Evolutionary conservation across 2,329 filamentous ascomycete genomes (phyloP).

Genomic region (Cytospora mali): DNA sequence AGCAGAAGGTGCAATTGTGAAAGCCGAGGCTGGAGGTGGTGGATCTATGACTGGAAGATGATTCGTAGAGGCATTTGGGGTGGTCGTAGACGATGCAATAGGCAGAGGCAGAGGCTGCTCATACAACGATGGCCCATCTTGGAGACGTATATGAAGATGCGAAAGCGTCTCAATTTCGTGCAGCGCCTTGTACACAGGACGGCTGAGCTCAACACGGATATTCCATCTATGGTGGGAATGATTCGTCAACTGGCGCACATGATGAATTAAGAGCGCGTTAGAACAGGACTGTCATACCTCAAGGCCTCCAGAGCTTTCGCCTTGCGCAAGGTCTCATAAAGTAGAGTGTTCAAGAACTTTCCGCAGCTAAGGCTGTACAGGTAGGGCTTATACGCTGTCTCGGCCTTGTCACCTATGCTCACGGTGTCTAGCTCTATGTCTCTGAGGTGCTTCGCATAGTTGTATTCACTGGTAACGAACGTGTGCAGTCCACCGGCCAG

Average conservation of each 20-base stretch:
- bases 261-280: not conserved
- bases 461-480: slow-evolving; percentile 64
- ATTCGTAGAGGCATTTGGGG: slow-evolving; percentile 27
- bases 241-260: slow-evolving; percentile 16
- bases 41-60: slow-evolving; percentile 25
- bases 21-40: slow-evolving; percentile 28
- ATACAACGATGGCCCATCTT: slow-evolving; percentile 59
- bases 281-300: slow-evolving; percentile 43
- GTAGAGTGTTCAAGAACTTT: slow-evolving; percentile 65
- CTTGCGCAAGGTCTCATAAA: slow-evolving; percentile 59
- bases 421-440: slow-evolving; percentile 60
- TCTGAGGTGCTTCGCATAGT: slow-evolving; percentile 61
- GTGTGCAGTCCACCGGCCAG: slow-evolving; percentile 63
- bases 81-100: slow-evolving; percentile 32
- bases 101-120: slow-evolving; percentile 52
- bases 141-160: slow-evolving; percentile 60
- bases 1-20: slow-evolving; percentile 29
- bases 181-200: slow-evolving; percentile 58
- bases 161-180: slow-evolving; percentile 56
- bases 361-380: slow-evolving; percentile 59
- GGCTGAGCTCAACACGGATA: slow-evolving; percentile 63
- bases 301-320: slow-evolving; percentile 59
- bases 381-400: slow-evolving; percentile 56
- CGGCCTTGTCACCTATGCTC: slow-evolving; percentile 54
- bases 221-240: slow-evolving; percentile 54